Percentiles rank a stretch among this genome's conserved stretches.
Conservation (phyloP, 176 grass and related monocot genomes). For the Hsuehochloa calcarea region DNA sequence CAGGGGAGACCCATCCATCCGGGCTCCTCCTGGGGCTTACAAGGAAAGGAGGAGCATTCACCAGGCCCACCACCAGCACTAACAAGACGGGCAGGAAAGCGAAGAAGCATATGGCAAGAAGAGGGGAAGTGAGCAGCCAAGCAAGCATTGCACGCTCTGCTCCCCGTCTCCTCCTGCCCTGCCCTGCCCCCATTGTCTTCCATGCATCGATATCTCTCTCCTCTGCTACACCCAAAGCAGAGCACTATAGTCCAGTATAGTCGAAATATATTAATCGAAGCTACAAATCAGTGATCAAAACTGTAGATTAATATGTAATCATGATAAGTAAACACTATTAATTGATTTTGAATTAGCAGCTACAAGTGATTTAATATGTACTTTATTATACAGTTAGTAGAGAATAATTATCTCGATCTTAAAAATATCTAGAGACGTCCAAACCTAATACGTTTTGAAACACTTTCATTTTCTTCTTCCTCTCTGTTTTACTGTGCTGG, state of each 20-base stretch:
- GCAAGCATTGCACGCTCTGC: background rate
- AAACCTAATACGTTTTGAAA: too few species aligned
- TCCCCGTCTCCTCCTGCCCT: background rate
- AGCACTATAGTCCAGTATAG: conserved; percentile 5
- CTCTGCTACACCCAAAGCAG: conserved; percentile 28
- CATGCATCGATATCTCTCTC: background rate
- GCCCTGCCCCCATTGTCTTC: background rate
- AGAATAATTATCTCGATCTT: too few species aligned
- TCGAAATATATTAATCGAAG: too few species aligned
- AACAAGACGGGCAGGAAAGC: background rate
- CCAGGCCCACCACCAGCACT: background rate
- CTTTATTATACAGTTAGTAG: too few species aligned
- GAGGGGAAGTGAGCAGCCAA: background rate
- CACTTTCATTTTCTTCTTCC: too few species aligned
- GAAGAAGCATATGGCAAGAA: conserved; percentile 8
- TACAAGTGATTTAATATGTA: too few species aligned
- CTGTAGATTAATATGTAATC: too few species aligned
- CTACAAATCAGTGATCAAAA: too few species aligned
- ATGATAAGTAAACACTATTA: too few species aligned
- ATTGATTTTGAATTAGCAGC: too few species aligned
- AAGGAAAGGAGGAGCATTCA: background rate
- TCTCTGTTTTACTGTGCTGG: too few species aligned
- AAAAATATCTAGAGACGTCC: too few species aligned
- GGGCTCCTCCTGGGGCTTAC: background rate
- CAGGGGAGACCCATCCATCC: background rate